Conservation (phyloP, 306 rosid species). For the Lotus japonicus region DNA sequence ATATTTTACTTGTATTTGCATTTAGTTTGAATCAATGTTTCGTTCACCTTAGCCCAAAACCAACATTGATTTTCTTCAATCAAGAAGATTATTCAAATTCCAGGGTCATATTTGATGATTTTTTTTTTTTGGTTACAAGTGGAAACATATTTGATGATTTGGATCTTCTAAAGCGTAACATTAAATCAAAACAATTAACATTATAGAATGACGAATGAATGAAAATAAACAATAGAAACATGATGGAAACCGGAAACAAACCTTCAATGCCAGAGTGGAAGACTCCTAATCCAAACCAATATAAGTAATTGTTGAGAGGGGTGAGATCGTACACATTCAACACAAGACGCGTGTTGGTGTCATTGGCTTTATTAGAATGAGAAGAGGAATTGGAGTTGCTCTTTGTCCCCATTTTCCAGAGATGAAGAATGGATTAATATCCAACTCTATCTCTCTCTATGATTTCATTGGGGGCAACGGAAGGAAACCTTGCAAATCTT, state of each 20-base stretch:
- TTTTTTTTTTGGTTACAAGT: too few species aligned
- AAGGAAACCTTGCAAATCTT: constrained; percentile 15
- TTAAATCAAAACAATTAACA: neutral
- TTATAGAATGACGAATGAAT: neutral
- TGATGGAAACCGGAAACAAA: neutral
- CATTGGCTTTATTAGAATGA: constrained; percentile 17
- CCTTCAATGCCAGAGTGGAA: constrained; percentile 96
- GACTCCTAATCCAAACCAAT: constrained; percentile 86
- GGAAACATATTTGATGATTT: too few species aligned
- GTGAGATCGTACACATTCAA: constrained; percentile 91
- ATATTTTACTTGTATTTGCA: neutral
- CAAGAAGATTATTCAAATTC: too few species aligned
- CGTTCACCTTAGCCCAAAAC: neutral
- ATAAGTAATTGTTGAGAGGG: constrained; percentile 63
- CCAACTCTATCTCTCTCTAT: neutral
- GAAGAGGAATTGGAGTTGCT: constrained; percentile 32
- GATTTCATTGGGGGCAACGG: constrained; percentile 10
- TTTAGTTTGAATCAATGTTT: neutral
- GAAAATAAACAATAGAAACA: neutral
- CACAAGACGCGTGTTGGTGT: constrained; percentile 35
- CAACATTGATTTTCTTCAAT: neutral
- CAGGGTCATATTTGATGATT: too few species aligned
- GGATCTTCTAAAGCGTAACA: too few species aligned
- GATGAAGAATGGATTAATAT: neutral
- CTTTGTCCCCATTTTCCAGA: constrained; percentile 50